Conservation (phyloP, 2,329 filamentous ascomycete species). For the Fusarium sp. region DNA sequence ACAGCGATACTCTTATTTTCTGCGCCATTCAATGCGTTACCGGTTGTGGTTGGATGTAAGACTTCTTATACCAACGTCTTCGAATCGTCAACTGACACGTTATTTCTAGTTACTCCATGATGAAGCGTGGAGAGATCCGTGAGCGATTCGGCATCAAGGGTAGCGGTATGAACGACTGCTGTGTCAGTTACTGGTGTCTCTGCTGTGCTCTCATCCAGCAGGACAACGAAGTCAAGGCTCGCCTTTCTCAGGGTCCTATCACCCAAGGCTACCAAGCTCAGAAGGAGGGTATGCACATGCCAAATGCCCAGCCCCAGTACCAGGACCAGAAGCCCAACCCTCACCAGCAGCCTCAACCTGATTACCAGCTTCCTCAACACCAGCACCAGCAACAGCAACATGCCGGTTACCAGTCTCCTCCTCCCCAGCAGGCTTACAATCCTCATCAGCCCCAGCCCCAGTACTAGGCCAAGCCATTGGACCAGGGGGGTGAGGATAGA, state of each 20-base stretch:
- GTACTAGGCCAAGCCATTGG: conserved; percentile 24
- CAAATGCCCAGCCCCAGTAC: conserved; percentile 12
- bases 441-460: conserved; percentile 42
- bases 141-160: conserved; percentile 65
- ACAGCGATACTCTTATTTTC: conserved; percentile 57
- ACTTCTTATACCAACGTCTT: neutral
- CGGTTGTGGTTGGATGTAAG: conserved; percentile 58
- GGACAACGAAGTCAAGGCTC: conserved; percentile 62
- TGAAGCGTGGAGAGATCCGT: conserved; percentile 66
- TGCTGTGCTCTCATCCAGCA: conserved; percentile 69
- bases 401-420: conserved; percentile 35
- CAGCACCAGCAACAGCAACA: conserved; percentile 4
- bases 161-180: conserved; percentile 60
- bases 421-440: conserved; percentile 41
- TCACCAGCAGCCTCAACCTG: conserved; percentile 30
- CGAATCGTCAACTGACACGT: conserved; percentile 4
- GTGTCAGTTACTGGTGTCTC: conserved; percentile 63
- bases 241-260: conserved; percentile 43
- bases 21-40: conserved; percentile 53
- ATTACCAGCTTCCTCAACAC: conserved; percentile 38
- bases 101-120: conserved; percentile 56
- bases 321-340: conserved; percentile 20
- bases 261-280: conserved; percentile 53
- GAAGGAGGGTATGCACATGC: conserved; percentile 54
- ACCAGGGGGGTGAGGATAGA: neutral